Percentiles rank a stretch among this genome's conserved stretches.
phyloP scores from a whole-genome alignment of 148 eudicot genomes.

The Chenopodium formosanum region DNA sequence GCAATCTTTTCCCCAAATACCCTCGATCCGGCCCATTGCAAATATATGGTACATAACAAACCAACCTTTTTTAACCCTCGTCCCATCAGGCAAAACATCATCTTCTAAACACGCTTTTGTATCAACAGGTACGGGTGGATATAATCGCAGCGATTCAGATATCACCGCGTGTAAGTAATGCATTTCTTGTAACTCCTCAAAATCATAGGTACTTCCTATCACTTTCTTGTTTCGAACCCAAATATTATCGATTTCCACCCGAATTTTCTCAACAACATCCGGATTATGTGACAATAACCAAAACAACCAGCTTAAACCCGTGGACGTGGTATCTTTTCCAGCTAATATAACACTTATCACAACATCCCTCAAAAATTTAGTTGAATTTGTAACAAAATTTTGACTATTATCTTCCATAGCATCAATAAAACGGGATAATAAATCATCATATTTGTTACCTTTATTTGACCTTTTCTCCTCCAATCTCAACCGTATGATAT shows the following conservation, averaged over 20 bases:
- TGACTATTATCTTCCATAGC: not conserved
- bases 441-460: slow-evolving; percentile 34
- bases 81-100: slow-evolving; percentile 57
- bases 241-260: slow-evolving; percentile 32
- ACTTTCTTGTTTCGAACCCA: slow-evolving; percentile 23
- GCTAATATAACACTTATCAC: slow-evolving; percentile 65
- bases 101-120: slow-evolving; percentile 43
- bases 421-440: slow-evolving; percentile 59
- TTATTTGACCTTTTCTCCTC: slow-evolving; percentile 26
- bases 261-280: slow-evolving; percentile 38
- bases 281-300: slow-evolving; percentile 53
- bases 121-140: slow-evolving; percentile 67
- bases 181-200: slow-evolving; percentile 52
- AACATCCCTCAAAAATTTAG: slow-evolving; percentile 48
- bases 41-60: slow-evolving; percentile 44
- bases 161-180: slow-evolving; percentile 67
- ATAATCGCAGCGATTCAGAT: slow-evolving; percentile 59
- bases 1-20: slow-evolving; percentile 71
- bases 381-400: not conserved
- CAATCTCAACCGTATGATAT: slow-evolving; percentile 50
- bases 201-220: slow-evolving; percentile 22
- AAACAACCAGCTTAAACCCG: slow-evolving; percentile 69
- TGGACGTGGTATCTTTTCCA: slow-evolving; percentile 67
- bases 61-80: slow-evolving; percentile 47
- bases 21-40: slow-evolving; percentile 76